Evolutionary conservation across 495 filamentous ascomycete species (phyloP), one percentile per base, ranked within the genome.

Genomic region (Aspergillus funiculosus): DNA sequence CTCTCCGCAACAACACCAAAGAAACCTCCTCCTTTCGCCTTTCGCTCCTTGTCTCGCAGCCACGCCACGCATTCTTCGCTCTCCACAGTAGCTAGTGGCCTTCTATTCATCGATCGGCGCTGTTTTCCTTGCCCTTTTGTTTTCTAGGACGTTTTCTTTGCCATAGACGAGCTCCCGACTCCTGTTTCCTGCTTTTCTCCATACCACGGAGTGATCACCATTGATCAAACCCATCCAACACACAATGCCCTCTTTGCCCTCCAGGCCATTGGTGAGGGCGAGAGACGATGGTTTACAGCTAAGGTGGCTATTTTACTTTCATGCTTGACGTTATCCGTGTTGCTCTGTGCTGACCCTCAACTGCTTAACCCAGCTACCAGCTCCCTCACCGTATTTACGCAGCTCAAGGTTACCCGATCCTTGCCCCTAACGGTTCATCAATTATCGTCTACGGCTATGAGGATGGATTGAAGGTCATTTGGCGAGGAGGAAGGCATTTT

Each of bases 391-490:
- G 87, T 54, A 72, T 89, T 41, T 74, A 89, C 64, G 67, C 80
- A 28, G 78, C 85, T 24, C 78, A 83, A 59, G 73, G 78, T 40
- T 94, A 94, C 59, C 89, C 89, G 5, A 63, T 88, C 18, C 73
- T 72, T 42, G 79, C 88, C 5, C 82, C 86, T 5, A 92, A 94
- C 61, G 89, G 87, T 53, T 90, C 89, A 6, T 85, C 81, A 1
- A 76, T 95, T 57, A 75, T 94, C 40, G 57, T 94, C 21, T 91
- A 92, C 59, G 88, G 83, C 42, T 82, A 92, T 50, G 82, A 88
- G 26, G 81, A 78, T 58, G 89, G 89, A 18, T 44, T 94, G 21
- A 82, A 80, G 28, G 62, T 94, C 18, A 52, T 89, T 18, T 95
- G 89, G 89, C 75, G 85, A 57, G 89, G 88, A 45, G 89, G 89